Evolutionary conservation across 495 filamentous ascomycete genomes (phyloP), one percentile per base, ranked within the genome.

Genomic region (Parathielavia appendiculata): DNA sequence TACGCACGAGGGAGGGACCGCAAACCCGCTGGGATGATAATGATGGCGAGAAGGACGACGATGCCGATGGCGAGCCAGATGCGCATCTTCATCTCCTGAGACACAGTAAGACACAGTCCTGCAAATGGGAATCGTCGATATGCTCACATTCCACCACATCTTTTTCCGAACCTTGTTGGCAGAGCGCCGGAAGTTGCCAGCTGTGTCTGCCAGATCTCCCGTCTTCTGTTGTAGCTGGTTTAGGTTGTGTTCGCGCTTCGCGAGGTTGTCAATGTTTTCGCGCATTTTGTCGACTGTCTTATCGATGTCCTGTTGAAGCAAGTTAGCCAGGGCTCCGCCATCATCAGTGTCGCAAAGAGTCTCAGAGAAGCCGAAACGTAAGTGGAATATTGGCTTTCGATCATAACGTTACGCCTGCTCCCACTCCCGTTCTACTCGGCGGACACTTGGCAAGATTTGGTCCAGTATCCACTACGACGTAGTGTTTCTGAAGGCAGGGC

Each of bases 11-110:
- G n/a, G 19, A 23, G 11, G 12, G 13, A 12, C 13, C 57, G 70
- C 80, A 63, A 83, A 93, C 92, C 89, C 59, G 86, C 77, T 50
- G 90, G 91, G 56, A 96, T 86, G 66, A 97, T 91, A 68, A 98
- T 97, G 69, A 98, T 83, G 55, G 96, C 76, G 56, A 97, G 79
- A 61, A 97, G 76, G 53, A 97, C 77, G 66, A 96, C 86, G 73
- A 97, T 86, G 58, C 89, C 92, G 56, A 86, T 79, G 58, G 91
- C 87, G 66, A 99, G 77, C 73, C 91, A 97, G 76, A 97, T 93
- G 67, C 92, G 85, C 93, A 97, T 99, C 82, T 96, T 96, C 91
- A 97, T 96, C 73, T 98, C 92, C 83, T 71, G 45, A 35, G 38
- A 43, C 19, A 38, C 1, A 19, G 58, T 43, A 30, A 61, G 20